phyloP scores from a whole-genome alignment of 768 basidiomycete species.

The Boletus eberwhitei region DNA sequence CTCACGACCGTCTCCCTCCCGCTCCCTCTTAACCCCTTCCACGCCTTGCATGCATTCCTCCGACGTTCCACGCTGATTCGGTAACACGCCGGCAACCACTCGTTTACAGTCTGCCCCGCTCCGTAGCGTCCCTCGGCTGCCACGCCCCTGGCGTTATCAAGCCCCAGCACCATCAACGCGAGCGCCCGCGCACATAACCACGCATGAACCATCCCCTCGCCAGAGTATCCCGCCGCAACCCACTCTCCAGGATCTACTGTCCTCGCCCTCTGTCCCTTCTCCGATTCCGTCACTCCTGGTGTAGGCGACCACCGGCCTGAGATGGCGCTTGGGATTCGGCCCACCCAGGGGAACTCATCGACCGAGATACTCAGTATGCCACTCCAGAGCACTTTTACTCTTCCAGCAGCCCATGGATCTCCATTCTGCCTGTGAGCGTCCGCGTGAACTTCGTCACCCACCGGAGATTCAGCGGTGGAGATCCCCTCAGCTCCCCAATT shows the following conservation, averaged over 20 bases:
- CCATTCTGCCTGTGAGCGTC: conserved; percentile 9
- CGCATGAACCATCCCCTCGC: conserved; percentile 73
- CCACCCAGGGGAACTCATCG: conserved; percentile 69
- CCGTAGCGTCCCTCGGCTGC: conserved; percentile 20
- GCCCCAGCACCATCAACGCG: conserved; percentile 55
- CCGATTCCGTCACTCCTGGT: not conserved
- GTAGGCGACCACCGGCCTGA: conserved; percentile 38
- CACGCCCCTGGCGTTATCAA: conserved; percentile 22
- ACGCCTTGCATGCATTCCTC: conserved; percentile 1
- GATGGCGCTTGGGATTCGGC: conserved; percentile 50
- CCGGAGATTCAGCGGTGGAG: conserved; percentile 10
- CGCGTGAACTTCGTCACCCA: conserved; percentile 8
- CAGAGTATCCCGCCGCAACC: conserved; percentile 67
- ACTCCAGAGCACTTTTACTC: conserved; percentile 58
- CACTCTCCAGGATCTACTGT: conserved; percentile 53
- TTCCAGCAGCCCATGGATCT: conserved; percentile 38
- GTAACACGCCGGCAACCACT: conserved; percentile 27
- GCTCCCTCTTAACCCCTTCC: conserved; percentile 1
- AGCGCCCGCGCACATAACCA: conserved; percentile 61
- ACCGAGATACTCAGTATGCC: conserved; percentile 61
- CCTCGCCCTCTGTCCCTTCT: conserved; percentile 4
- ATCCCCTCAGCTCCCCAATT: conserved; percentile 43
- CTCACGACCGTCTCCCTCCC: not conserved
- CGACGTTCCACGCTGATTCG: conserved; percentile 14
- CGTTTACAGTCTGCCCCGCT: conserved; percentile 17